A percentile compares a stretch with the other conserved stretches of the same genome.
Conservation (phyloP, 2,329 filamentous ascomycete genomes). For the Colletotrichum eremochloae region DNA sequence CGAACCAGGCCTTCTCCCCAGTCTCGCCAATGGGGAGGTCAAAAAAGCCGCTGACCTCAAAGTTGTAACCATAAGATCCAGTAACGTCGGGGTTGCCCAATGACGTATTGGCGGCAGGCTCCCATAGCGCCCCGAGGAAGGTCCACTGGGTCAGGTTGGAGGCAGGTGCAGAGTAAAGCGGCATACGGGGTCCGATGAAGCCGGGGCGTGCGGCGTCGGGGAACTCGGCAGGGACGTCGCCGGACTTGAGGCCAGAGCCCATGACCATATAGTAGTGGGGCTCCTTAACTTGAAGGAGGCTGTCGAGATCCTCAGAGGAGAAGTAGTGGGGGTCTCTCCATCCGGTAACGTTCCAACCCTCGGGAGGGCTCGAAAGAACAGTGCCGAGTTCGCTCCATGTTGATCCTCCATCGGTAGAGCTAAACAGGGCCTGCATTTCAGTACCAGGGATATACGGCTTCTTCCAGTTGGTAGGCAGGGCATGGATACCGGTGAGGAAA, state of each 20-base stretch:
- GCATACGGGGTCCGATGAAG: slow-evolving; percentile 41
- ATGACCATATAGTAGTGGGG: slow-evolving; percentile 43
- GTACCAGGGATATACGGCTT: slow-evolving; percentile 40
- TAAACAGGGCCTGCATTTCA: slow-evolving; percentile 39
- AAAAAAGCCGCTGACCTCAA: slow-evolving; percentile 42
- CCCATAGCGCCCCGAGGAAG: slow-evolving; percentile 43
- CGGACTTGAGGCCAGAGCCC: slow-evolving; percentile 42
- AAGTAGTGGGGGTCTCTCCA: slow-evolving; percentile 43
- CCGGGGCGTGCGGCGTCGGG: slow-evolving; percentile 42
- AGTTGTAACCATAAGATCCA: slow-evolving; percentile 43
- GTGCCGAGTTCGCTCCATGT: slow-evolving; percentile 41
- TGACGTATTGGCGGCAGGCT: slow-evolving; percentile 39
- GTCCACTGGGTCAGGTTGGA: slow-evolving; percentile 41
- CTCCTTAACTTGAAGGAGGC: slow-evolving; percentile 34
- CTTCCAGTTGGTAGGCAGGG: slow-evolving; percentile 43
- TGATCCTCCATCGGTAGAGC: slow-evolving; percentile 33
- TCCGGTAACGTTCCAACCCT: slow-evolving; percentile 43
- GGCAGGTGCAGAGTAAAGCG: slow-evolving; percentile 40
- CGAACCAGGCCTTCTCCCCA: slow-evolving; percentile 41
- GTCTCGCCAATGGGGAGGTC: slow-evolving; percentile 36
- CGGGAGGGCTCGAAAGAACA: slow-evolving; percentile 37
- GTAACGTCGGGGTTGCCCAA: slow-evolving; percentile 40
- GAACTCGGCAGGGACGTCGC: slow-evolving; percentile 35
- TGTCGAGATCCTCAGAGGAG: slow-evolving; percentile 36
- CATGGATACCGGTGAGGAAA: slow-evolving; percentile 39